phyloP scores from a whole-genome alignment of 2,329 filamentous ascomycete genomes.

The Pyrenophora graminea region DNA sequence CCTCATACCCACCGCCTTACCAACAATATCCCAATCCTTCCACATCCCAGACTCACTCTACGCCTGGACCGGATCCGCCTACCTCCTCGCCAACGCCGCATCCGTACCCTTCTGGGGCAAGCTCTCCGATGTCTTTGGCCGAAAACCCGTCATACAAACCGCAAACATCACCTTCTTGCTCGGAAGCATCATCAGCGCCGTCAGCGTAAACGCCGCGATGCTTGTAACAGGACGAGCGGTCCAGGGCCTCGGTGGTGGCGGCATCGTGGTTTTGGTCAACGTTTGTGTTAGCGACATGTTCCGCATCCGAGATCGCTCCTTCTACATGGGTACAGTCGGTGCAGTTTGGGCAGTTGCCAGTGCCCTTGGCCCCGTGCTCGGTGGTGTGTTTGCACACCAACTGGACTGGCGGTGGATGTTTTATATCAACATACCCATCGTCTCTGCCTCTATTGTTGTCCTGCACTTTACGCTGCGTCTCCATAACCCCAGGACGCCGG shows the following conservation, averaged over 20 bases:
- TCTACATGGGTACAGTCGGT: conserved; percentile 58
- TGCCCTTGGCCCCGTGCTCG: conserved; percentile 58
- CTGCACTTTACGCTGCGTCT: conserved; percentile 59
- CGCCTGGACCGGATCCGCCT: conserved; percentile 69
- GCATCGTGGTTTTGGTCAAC: conserved; percentile 57
- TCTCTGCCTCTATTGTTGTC: conserved; percentile 53
- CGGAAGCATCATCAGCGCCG: conserved; percentile 56
- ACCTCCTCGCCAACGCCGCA: conserved; percentile 46
- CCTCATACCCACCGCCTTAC: conserved; percentile 67
- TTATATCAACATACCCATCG: conserved; percentile 53
- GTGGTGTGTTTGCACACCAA: conserved; percentile 55
- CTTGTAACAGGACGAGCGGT: conserved; percentile 59
- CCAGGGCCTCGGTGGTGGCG: conserved; percentile 60
- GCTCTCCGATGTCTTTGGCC: conserved; percentile 46
- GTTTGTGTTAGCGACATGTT: conserved; percentile 63
- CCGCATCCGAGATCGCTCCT: conserved; percentile 46
- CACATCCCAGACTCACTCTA: conserved; percentile 68
- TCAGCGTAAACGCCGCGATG: conserved; percentile 54
- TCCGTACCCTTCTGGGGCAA: conserved; percentile 50
- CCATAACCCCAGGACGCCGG: conserved; percentile 55
- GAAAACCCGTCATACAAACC: conserved; percentile 42
- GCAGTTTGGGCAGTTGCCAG: conserved; percentile 62
- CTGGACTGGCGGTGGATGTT: conserved; percentile 59
- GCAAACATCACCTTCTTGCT: conserved; percentile 53
- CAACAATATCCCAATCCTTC: conserved; percentile 67